Base-by-base conservation (phyloP, 768 basidiomycete genomes). In the Phanerochaete sordida region DNA sequence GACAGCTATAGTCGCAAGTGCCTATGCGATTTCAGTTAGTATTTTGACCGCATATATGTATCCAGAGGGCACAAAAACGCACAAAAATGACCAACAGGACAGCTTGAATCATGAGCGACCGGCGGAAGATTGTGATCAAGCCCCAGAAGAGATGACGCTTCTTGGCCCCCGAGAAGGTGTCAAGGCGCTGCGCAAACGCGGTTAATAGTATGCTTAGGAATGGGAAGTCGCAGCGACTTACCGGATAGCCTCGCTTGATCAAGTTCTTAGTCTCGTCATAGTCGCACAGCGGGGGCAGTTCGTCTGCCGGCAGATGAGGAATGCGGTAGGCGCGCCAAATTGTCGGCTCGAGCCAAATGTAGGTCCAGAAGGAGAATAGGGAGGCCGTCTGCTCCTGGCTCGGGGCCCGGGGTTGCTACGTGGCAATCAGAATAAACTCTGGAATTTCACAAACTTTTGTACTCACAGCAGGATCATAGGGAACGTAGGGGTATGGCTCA, bases 371-470 rank as follows among this genome's bases (percentile, higher is more conserved):
- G 11, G 74, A 77, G 16, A 77, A 59, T 43, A 71, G 62, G 0
- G 77, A 76, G 0, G 79, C 76, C 2, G 77, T 79, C 57, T 81
- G 81, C 62, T 83, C 80, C 0, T 79, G 77, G 55, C 73, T 74
- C 3, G 73, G 70, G 13, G 61, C 61, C 27, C 33, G 45, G 11
- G 67, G 58, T 24, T 65, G 51, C 66, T 66, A 33, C 15, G 33
- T 48, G 61, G 39, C 39, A 33, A 21, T 39, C 47, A 26, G 35
- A 6, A 45, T 30, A 26, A 8, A 37, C 43, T 15, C 16, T 58
- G 21, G n/a, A 11, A 11, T n/a, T 15, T 28, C 6, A 13, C 19
- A 28, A 13, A 8, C 24, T 4, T 15, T 21, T 37, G 8, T 24
- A 30, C 37, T 59, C 43, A 63, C 62, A 33, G 48, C 51, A 1